Evolutionary conservation across 768 basidiomycete species (phyloP).

Genomic region (Leccinellum rugosiceps): DNA sequence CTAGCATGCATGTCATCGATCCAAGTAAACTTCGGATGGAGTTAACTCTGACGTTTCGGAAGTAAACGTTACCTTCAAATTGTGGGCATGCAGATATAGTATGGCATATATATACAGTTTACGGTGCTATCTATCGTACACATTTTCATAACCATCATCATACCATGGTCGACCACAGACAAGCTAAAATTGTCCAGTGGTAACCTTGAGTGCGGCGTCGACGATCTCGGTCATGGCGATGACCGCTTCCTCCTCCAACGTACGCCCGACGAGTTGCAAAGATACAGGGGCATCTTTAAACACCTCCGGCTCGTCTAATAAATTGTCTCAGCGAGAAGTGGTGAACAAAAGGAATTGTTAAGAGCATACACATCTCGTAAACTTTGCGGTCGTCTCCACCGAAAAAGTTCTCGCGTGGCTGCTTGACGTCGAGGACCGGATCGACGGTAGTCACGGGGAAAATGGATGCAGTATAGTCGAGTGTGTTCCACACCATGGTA

Average conservation of each 20-base stretch:
- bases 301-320: conserved; percentile 52
- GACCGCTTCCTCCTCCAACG: conserved; percentile 73
- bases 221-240: conserved; percentile 68
- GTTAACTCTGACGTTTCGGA: no score
- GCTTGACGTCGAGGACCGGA: conserved; percentile 47
- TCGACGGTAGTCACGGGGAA: conserved; percentile 68
- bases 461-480: conserved; percentile 61
- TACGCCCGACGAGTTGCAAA: conserved; percentile 66
- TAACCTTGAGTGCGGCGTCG: conserved; percentile 45
- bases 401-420: conserved; percentile 45
- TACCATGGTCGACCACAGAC: neutral
- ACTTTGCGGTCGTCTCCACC: conserved; percentile 44
- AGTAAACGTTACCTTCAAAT: no score
- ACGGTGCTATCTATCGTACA: neutral
- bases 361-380: conserved; percentile 50
- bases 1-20: no score
- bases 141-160: neutral
- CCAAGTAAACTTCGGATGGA: no score
- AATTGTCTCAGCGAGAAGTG: neutral
- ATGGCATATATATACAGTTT: no score
- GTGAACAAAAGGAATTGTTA: neutral
- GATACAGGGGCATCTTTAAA: conserved; percentile 59
- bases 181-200: neutral
- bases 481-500: conserved; percentile 60
- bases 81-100: no score